These are phyloP conservation scores for Trichoderma atrobrunneum DNA, from an alignment of 2,329 filamentous ascomycete species.

Conservation along the genomic window DNA sequence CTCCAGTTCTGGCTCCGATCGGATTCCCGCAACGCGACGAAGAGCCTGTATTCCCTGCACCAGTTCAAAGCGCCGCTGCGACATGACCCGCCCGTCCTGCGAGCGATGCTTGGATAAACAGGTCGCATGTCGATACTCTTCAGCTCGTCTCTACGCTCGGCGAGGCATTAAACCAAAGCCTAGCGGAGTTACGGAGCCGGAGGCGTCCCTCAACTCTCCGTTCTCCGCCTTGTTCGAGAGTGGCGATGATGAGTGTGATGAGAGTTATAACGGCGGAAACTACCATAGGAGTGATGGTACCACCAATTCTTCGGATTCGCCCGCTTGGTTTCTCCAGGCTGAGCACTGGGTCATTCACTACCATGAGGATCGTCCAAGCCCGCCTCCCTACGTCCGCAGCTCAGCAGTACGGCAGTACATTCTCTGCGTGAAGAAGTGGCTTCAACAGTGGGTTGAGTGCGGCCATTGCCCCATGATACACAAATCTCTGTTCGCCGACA, in stretches of 20 bases:
- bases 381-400: conserved; percentile 2
- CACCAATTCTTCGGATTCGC: background rate
- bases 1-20: background rate
- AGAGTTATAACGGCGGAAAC: background rate
- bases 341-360: conserved; percentile 23
- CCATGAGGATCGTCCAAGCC: background rate
- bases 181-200: background rate
- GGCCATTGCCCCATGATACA: conserved; percentile 31
- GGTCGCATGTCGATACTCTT: conserved; percentile 27
- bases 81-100: conserved; percentile 34
- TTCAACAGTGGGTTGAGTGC: conserved; percentile 27
- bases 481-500: conserved; percentile 26
- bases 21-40: background rate
- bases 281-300: too few relatives aligned
- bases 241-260: background rate
- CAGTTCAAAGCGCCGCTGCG: conserved; percentile 38
- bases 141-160: conserved; percentile 16
- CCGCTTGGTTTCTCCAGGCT: conserved; percentile 24
- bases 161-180: background rate
- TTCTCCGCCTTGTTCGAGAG: background rate
- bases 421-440: conserved; percentile 25
- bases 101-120: conserved; percentile 32
- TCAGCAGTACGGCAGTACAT: conserved; percentile 29
- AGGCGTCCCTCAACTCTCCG: background rate
- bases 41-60: conserved; percentile 38